phyloP scores from a whole-genome alignment of 2,329 filamentous ascomycete species.

The Scortechinia acanthostroma region DNA sequence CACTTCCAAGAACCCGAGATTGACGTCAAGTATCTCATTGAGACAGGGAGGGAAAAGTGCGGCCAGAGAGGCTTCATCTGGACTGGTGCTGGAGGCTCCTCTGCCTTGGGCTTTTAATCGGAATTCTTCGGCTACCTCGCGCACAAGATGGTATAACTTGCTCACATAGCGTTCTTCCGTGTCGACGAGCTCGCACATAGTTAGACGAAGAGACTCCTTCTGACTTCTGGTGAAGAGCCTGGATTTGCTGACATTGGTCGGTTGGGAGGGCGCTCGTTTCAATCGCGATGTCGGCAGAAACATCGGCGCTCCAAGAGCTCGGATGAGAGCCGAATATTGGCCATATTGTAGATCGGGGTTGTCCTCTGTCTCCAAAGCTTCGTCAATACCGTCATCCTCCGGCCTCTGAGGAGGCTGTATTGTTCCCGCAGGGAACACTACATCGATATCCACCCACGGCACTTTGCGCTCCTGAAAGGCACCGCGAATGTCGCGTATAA shows the following conservation, averaged over 20 bases:
- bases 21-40: conserved; percentile 47
- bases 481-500: conserved; percentile 17
- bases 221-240: conserved; percentile 43
- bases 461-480: conserved; percentile 46
- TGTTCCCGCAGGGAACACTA: conserved; percentile 44
- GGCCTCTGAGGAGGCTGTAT: conserved; percentile 32
- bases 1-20: conserved; percentile 46
- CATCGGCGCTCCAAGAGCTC: conserved; percentile 43
- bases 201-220: conserved; percentile 51
- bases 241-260: conserved; percentile 44
- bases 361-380: conserved; percentile 19
- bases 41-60: conserved; percentile 50
- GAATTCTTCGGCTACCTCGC: conserved; percentile 47
- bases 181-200: conserved; percentile 56
- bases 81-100: conserved; percentile 32
- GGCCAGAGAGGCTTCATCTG: conserved; percentile 36
- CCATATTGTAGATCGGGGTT: conserved; percentile 33
- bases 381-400: conserved; percentile 20
- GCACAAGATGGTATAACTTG: conserved; percentile 48
- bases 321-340: conserved; percentile 42
- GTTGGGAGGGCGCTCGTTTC: conserved; percentile 52
- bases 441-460: conserved; percentile 54
- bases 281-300: conserved; percentile 54
- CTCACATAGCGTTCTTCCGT: conserved; percentile 58
- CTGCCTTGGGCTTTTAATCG: conserved; percentile 37